Evolutionary conservation across 495 filamentous ascomycete species (phyloP).

Genomic region (Talaromyces thailandensis): DNA sequence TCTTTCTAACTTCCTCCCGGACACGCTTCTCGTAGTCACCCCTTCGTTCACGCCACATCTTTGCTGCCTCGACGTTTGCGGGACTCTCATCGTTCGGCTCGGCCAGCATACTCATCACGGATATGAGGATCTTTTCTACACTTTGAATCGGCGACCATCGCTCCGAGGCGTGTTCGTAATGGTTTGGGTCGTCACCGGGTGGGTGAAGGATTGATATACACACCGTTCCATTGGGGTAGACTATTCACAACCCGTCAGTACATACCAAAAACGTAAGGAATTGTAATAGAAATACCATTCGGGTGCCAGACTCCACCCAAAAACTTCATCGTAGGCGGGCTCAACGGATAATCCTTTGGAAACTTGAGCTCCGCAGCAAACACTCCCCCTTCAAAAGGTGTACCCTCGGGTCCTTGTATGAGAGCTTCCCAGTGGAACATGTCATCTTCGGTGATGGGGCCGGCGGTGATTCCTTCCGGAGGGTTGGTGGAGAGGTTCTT

Average conservation of each 20-base stretch:
- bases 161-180: slow-evolving; percentile 95
- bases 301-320: slow-evolving; percentile 83
- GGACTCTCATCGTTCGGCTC: slow-evolving; percentile 98
- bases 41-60: slow-evolving; percentile 93
- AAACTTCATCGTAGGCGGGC: slow-evolving; percentile 92
- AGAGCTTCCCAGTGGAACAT: slow-evolving; percentile 95
- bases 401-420: slow-evolving; percentile 90
- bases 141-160: slow-evolving; percentile 94
- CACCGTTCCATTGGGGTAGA: slow-evolving; percentile 84
- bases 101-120: slow-evolving; percentile 97
- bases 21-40: slow-evolving; percentile 81
- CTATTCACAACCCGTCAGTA: too few relatives aligned
- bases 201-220: slow-evolving; percentile 98
- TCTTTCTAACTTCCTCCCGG: slow-evolving; percentile 65
- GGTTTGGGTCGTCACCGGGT: slow-evolving; percentile 96
- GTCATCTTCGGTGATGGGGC: slow-evolving; percentile 89
- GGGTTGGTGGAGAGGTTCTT: slow-evolving; percentile 73
- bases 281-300: slow-evolving; percentile 53
- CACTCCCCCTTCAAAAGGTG: slow-evolving; percentile 89
- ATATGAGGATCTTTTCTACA: slow-evolving; percentile 96
- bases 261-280: not conserved
- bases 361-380: slow-evolving; percentile 94
- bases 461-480: slow-evolving; percentile 90
- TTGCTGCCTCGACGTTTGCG: slow-evolving; percentile 94
- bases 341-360: slow-evolving; percentile 90